These are phyloP conservation scores for Saturnispora diversa DNA, from an alignment of 805 yeast genomes.

Conservation along the genomic window DNA sequence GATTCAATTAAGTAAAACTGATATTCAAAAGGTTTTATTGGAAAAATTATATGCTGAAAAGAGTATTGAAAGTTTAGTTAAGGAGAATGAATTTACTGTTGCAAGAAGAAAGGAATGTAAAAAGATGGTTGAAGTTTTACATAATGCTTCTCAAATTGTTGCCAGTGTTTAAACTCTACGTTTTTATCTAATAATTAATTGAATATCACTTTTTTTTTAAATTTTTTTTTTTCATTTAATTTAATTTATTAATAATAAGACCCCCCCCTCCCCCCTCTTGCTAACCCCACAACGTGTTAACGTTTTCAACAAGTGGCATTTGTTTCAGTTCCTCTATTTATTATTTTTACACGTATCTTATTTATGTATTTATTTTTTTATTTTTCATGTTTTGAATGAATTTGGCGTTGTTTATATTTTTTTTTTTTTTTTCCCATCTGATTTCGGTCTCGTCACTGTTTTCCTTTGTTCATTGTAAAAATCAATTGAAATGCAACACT, in stretches of 20 bases:
- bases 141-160: conserved; percentile 86
- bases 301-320: too few relatives aligned
- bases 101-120: conserved; percentile 92
- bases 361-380: too few relatives aligned
- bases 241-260: neutral
- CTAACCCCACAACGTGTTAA: too few relatives aligned
- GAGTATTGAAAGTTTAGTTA: conserved; percentile 69
- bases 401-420: too few relatives aligned
- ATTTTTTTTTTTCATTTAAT: neutral
- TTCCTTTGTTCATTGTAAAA: neutral
- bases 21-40: conserved; percentile 81
- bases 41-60: conserved; percentile 76
- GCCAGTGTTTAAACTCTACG: conserved; percentile 42
- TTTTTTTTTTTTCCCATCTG: neutral
- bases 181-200: too few relatives aligned
- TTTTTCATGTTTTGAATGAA: too few relatives aligned
- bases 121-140: conserved; percentile 85
- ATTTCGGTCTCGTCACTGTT: neutral
- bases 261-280: too few relatives aligned
- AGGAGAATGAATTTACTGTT: conserved; percentile 87
- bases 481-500: neutral
- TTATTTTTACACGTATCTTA: too few relatives aligned
- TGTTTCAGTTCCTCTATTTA: too few relatives aligned
- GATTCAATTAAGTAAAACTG: conserved; percentile 74
- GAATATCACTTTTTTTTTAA: neutral